Percentiles rank a stretch among this genome's conserved stretches.
phyloP scores from a whole-genome alignment of 2,329 filamentous ascomycete genomes.

The Neonectria punicea region DNA sequence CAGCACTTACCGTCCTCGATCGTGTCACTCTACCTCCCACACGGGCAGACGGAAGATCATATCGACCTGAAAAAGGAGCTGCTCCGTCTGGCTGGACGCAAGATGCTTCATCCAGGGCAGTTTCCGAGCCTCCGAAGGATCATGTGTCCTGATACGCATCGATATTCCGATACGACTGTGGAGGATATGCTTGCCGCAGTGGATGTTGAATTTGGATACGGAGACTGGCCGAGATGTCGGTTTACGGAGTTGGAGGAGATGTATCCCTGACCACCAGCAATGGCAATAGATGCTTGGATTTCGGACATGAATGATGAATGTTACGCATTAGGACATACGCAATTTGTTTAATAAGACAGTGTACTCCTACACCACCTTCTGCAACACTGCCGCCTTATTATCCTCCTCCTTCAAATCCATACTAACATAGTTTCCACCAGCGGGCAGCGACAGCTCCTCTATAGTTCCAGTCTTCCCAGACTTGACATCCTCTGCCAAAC shows the following conservation, averaged over 20 bases:
- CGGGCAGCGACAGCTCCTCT: conserved; percentile 9
- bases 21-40: background rate
- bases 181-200: background rate
- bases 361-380: background rate
- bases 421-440: conserved; percentile 3
- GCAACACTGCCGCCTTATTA: background rate
- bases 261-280: no score
- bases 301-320: no score
- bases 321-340: background rate
- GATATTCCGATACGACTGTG: background rate
- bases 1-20: background rate
- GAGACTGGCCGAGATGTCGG: no score
- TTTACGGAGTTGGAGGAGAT: background rate
- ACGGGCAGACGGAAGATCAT: no score
- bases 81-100: background rate
- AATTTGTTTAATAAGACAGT: background rate
- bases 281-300: no score
- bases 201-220: background rate
- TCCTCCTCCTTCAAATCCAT: background rate
- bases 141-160: background rate
- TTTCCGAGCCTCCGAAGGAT: background rate
- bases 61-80: background rate
- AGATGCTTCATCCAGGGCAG: background rate
- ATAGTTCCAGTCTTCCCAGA: conserved; percentile 2
- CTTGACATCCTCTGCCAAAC: conserved; percentile 1